These are phyloP conservation scores for Pichia sp. DNA, from an alignment of 1,139 yeast species.

Conservation along the genomic window DNA sequence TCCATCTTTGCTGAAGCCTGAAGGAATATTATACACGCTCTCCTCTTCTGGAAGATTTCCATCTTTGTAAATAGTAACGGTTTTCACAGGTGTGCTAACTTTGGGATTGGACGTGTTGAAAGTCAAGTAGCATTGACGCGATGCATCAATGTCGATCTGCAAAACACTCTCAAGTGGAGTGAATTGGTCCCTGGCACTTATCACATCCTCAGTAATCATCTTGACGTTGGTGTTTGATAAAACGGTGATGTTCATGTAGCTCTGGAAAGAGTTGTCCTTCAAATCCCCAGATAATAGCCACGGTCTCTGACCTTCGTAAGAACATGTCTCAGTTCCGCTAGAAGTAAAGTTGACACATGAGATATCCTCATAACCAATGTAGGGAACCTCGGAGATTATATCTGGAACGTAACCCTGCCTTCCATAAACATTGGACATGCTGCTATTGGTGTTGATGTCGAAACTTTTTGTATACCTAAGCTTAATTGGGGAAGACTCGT, in stretches of 20 bases:
- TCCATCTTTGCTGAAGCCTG: constrained; percentile 45
- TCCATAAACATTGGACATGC: constrained; percentile 40
- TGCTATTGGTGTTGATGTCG: constrained; percentile 29
- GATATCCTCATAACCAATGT: constrained; percentile 33
- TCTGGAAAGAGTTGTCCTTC: constrained; percentile 29
- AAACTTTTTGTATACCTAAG: constrained; percentile 58
- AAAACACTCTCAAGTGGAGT: constrained; percentile 65
- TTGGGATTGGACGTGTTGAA: constrained; percentile 37
- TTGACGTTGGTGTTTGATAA: constrained; percentile 40
- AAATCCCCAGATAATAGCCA: constrained; percentile 38
- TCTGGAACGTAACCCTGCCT: constrained; percentile 39
- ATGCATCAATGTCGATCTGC: constrained; percentile 49
- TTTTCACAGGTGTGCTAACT: constrained; percentile 48
- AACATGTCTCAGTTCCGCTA: constrained; percentile 44
- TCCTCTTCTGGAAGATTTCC: constrained; percentile 22
- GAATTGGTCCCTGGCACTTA: constrained; percentile 38
- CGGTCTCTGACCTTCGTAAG: constrained; percentile 49
- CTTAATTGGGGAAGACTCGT: constrained; percentile 56
- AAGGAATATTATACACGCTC: constrained; percentile 29
- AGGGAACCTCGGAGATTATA: constrained; percentile 55
- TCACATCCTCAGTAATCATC: not conserved
- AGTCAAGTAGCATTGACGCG: constrained; percentile 53
- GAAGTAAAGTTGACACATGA: constrained; percentile 32
- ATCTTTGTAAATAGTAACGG: constrained; percentile 42
- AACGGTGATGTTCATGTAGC: constrained; percentile 44